phyloP scores from a whole-genome alignment of 768 basidiomycete species.

The Lentinula aciculospora region DNA sequence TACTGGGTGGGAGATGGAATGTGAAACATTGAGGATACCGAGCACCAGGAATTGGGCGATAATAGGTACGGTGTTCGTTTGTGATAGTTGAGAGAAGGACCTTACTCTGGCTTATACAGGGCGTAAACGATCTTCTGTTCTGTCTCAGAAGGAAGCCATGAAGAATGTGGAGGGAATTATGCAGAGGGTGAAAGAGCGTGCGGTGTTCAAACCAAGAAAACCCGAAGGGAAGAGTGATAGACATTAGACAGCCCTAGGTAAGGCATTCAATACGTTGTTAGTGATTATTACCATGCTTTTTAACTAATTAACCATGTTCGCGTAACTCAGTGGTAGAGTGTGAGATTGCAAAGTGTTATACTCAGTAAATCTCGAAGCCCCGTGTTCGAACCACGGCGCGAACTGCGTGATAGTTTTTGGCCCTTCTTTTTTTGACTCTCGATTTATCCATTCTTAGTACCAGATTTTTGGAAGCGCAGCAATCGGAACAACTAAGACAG shows the following conservation, averaged over 20 bases:
- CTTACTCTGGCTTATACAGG: conserved; percentile 10
- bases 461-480: no score
- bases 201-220: conserved; percentile 64
- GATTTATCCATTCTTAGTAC: no score
- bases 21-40: conserved; percentile 83
- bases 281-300: neutral
- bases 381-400: neutral
- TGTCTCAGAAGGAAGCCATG: conserved; percentile 22
- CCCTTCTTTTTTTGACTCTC: no score
- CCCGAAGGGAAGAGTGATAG: conserved; percentile 61
- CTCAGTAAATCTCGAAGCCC: neutral
- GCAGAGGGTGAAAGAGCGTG: conserved; percentile 49
- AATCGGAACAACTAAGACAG: no score
- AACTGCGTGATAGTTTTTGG: neutral
- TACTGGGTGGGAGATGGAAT: conserved; percentile 86
- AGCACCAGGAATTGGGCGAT: conserved; percentile 93
- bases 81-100: neutral
- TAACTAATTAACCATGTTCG: neutral
- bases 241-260: neutral
- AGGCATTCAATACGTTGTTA: neutral
- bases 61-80: conserved; percentile 54
- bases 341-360: neutral
- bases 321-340: conserved; percentile 1
- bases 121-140: conserved; percentile 21
- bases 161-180: conserved; percentile 50